Evolutionary conservation across 176 grass and related monocot genomes (phyloP).

Genomic region (Metroxylon sagu): DNA sequence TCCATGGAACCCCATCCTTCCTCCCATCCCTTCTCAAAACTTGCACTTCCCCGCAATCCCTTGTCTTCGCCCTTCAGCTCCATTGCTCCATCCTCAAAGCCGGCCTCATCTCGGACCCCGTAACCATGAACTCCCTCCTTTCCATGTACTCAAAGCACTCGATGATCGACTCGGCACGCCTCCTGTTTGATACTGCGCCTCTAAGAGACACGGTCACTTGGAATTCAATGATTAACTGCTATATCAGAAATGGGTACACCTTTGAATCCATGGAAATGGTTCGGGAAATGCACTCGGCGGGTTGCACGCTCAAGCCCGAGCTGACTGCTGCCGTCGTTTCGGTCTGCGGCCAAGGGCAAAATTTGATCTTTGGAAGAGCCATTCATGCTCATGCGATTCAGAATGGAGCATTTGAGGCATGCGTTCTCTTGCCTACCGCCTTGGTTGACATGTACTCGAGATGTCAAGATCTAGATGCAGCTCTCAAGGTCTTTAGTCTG

Average conservation of each 20-base stretch:
- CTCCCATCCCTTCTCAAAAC: constrained; percentile 18
- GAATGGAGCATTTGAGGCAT: too few relatives aligned
- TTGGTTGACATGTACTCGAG: background rate
- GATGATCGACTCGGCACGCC: background rate
- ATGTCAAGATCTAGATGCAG: background rate
- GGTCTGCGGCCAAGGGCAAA: too few relatives aligned
- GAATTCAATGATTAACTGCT: background rate
- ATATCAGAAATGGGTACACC: background rate
- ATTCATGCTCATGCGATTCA: too few relatives aligned
- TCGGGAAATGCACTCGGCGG: background rate
- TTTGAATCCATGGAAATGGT: too few relatives aligned
- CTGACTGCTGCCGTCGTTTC: too few relatives aligned
- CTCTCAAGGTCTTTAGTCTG: background rate
- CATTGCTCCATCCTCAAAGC: constrained; percentile 12
- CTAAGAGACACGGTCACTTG: background rate
- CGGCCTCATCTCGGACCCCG: constrained; percentile 3
- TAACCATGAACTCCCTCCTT: background rate
- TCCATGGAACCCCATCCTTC: background rate
- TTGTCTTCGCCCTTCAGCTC: constrained; percentile 10
- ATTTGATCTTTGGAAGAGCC: too few relatives aligned
- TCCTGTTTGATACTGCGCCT: background rate
- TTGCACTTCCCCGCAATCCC: background rate
- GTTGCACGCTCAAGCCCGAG: too few relatives aligned
- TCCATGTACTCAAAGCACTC: constrained; percentile 17
- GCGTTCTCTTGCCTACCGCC: too few relatives aligned